Percentiles rank a stretch among this genome's conserved stretches.
These are phyloP conservation scores for Halophytophthora batemanensis DNA, from an alignment of 352 stramenopile genomes.

Conservation along the genomic window DNA sequence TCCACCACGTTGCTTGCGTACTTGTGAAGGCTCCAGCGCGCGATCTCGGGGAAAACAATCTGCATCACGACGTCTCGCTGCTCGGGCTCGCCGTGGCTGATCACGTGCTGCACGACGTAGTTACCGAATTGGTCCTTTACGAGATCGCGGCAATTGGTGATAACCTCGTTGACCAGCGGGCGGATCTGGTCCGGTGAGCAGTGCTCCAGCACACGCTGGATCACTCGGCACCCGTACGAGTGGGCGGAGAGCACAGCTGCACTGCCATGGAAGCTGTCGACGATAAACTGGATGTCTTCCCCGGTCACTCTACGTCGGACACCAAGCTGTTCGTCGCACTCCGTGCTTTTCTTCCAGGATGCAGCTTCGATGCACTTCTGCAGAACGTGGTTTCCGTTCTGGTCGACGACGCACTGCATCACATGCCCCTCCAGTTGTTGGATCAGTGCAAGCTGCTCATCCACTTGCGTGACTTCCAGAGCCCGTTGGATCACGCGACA, in stretches of 20 bases:
- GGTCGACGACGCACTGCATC: conserved; percentile 95
- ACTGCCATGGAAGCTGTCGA: conserved; percentile 93
- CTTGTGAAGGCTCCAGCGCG: conserved; percentile 93
- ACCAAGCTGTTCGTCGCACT: conserved; percentile 14
- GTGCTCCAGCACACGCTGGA: conserved; percentile 97
- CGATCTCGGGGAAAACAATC: conserved; percentile 83
- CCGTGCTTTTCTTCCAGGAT: conserved; percentile 44
- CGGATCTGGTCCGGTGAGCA: conserved; percentile 90
- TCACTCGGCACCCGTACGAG: conserved; percentile 97
- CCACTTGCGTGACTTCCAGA: conserved; percentile 68
- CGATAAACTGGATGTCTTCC: conserved; percentile 96
- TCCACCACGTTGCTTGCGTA: conserved; percentile 97
- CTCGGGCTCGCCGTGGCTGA: conserved; percentile 90
- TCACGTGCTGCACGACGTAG: conserved; percentile 99
- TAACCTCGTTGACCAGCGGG: conserved; percentile 93
- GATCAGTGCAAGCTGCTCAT: conserved; percentile 78
- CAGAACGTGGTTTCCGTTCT: conserved; percentile 99
- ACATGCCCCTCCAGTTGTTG: conserved; percentile 77
- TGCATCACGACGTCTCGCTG: conserved; percentile 83
- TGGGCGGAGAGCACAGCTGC: conserved; percentile 92
- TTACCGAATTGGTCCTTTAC: conserved; percentile 98
- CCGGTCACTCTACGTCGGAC: conserved; percentile 48
- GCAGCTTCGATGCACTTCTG: conserved; percentile 97
- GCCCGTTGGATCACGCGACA: conserved; percentile 97
- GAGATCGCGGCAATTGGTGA: conserved; percentile 81